Evolutionary conservation across 108 stramenopile species (phyloP), one percentile per base, ranked within the genome.

Genomic region (Pseudonitzschia pungens): DNA sequence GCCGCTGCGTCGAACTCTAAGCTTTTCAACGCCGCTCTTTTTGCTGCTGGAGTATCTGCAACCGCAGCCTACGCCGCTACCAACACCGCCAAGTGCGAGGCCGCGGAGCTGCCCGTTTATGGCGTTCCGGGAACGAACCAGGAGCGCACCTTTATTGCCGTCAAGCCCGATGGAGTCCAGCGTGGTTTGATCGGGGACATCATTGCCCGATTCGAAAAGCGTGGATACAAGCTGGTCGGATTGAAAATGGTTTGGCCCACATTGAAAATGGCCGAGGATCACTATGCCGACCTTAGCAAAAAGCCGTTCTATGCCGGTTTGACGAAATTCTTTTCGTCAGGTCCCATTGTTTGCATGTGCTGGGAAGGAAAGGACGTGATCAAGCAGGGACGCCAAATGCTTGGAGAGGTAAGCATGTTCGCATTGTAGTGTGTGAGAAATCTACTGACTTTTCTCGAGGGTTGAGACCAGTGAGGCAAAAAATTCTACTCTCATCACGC

Each of bases 271-370:
- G 83, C 95, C 10, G 89, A 96, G 31, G 62, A 82, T 58, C 98
- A 98, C 80, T 98, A 98, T 85, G 70, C 72, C 51, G 96, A 97
- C 64, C 82, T 97, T 28, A 87, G 85, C 28, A 83, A 83, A 60
- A 98, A 96, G 88, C 89, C 92, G 44, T 98, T 98, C 91, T 98
- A 97, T 72, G 87, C 89, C 26, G 82, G 82, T 20, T 87, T 98
- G 55, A 87, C 86, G 28, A 92, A 96, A 52, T 98, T 96, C 89
- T 94, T 98, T 92, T 75, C 85, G 32, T 52, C 54, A 53, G 84
- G 87, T 45, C 86, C 85, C 58, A 79, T 90, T 58, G 77, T 86
- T 14, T 86, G 88, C 82, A 97, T 98, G 96, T 85, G 96, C 29
- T 98, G 96, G 96, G 94, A 97, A 82, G 79, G 79, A 65, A 90